phyloP scores from a whole-genome alignment of 108 stramenopile genomes.

The Asterionellopsis glacialis region DNA sequence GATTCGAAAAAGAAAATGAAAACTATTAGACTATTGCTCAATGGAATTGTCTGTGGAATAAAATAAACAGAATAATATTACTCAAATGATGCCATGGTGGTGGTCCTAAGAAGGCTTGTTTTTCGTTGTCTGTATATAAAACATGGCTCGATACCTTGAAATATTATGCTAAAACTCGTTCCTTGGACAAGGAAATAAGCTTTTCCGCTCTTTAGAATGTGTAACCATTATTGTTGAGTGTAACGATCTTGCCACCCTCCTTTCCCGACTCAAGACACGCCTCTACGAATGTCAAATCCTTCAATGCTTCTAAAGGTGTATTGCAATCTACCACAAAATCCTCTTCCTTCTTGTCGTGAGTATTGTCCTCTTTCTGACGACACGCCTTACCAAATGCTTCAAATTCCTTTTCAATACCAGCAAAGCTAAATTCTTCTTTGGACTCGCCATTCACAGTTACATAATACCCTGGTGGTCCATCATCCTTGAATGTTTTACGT shows the following conservation, averaged over 20 bases:
- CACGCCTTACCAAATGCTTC: slow-evolving; percentile 14
- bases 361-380: neutral
- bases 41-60: too few relatives aligned
- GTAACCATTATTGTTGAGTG: neutral
- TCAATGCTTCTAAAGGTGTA: slow-evolving; percentile 16
- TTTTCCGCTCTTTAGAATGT: too few relatives aligned
- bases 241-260: neutral
- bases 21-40: too few relatives aligned
- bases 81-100: too few relatives aligned
- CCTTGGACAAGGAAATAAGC: too few relatives aligned
- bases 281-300: slow-evolving; percentile 12
- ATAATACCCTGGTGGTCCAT: neutral
- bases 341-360: too few relatives aligned
- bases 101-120: too few relatives aligned
- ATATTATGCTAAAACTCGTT: too few relatives aligned
- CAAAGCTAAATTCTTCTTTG: neutral
- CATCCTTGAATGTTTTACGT: neutral
- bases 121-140: too few relatives aligned
- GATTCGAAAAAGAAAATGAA: too few relatives aligned
- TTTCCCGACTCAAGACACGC: slow-evolving; percentile 14
- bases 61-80: too few relatives aligned
- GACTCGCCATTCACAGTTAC: neutral
- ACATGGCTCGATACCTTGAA: too few relatives aligned
- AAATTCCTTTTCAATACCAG: slow-evolving; percentile 10
- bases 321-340: neutral